A percentile compares a stretch with the other conserved stretches of the same genome.
Conservation (phyloP, 2,329 filamentous ascomycete genomes). For the Pestalotiopsis sp. region DNA sequence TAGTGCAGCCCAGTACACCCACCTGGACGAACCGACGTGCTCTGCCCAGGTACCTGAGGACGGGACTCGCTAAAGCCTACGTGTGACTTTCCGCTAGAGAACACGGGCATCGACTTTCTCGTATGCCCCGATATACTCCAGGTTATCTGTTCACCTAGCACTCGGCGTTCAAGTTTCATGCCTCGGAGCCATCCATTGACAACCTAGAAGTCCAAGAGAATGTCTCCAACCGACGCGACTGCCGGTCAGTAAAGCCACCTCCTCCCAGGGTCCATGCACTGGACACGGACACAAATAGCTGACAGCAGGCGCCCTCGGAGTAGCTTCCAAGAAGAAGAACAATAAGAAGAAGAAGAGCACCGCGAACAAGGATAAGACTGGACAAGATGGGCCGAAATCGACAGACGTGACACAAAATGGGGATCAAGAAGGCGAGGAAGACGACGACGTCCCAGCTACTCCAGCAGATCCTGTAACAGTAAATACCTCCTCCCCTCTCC, state of each 20-base stretch:
- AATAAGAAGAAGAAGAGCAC: constrained; percentile 60
- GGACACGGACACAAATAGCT: background rate
- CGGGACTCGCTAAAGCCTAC: constrained; percentile 4
- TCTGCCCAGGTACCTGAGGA: background rate
- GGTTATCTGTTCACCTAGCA: background rate
- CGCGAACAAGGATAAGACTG: constrained; percentile 44
- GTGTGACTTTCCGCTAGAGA: constrained; percentile 4
- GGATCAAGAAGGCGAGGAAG: constrained; percentile 26
- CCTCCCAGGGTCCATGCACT: constrained; percentile 6
- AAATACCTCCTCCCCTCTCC: constrained; percentile 15
- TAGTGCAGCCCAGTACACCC: constrained; percentile 1
- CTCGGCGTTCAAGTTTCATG: constrained; percentile 7
- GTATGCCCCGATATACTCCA: background rate
- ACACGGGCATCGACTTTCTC: constrained; percentile 1
- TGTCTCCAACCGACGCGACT: constrained; percentile 31
- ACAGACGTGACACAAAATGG: constrained; percentile 25
- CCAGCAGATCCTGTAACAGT: constrained; percentile 38
- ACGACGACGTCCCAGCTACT: constrained; percentile 46
- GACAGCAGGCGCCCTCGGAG: constrained; percentile 19
- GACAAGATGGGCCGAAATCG: constrained; percentile 29
- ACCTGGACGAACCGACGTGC: background rate
- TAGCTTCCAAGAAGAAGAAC: constrained; percentile 55
- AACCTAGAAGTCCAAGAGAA: constrained; percentile 23
- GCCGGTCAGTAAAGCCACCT: constrained; percentile 24
- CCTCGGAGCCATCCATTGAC: constrained; percentile 13